A percentile compares a stretch with the other conserved stretches of the same genome.
Conservation (phyloP, 73 alveolate species). For the Tetrahymena elliotti region DNA sequence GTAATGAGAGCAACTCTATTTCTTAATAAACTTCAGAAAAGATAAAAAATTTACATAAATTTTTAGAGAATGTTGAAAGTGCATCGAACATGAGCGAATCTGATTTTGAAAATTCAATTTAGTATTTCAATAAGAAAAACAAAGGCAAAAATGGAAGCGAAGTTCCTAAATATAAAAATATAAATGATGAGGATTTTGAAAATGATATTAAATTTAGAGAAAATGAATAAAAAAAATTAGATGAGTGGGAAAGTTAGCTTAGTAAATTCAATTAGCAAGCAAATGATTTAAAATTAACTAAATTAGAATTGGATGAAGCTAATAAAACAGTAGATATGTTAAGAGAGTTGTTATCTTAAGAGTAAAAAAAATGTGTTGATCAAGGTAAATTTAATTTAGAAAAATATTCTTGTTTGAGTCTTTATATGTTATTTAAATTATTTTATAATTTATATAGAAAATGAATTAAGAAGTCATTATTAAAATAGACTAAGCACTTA, state of each 20-base stretch:
- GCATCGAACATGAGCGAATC: neutral
- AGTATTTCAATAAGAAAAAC: neutral
- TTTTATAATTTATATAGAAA: neutral
- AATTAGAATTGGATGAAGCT: slow-evolving; percentile 51
- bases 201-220: neutral
- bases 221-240: neutral
- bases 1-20: neutral
- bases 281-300: slow-evolving; percentile 2
- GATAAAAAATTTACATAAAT: slow-evolving; percentile 24
- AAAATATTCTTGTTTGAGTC: neutral
- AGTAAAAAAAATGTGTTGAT: slow-evolving; percentile 9
- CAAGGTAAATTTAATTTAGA: slow-evolving; percentile 4
- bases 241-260: slow-evolving; percentile 13
- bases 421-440: neutral
- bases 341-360: slow-evolving; percentile 34
- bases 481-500: slow-evolving; percentile 32
- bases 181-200: neutral
- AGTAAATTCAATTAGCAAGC: slow-evolving; percentile 1
- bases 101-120: neutral
- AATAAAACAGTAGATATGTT: slow-evolving; percentile 42
- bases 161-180: neutral
- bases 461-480: slow-evolving; percentile 1
- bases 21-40: slow-evolving; percentile 18
- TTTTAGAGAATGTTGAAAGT: slow-evolving; percentile 36
- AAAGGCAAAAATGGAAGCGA: neutral